Percentiles rank a stretch among this genome's conserved stretches.
phyloP scores from a whole-genome alignment of 1,284 basidiomycete genomes.

The Marasmius tenuissimus region DNA sequence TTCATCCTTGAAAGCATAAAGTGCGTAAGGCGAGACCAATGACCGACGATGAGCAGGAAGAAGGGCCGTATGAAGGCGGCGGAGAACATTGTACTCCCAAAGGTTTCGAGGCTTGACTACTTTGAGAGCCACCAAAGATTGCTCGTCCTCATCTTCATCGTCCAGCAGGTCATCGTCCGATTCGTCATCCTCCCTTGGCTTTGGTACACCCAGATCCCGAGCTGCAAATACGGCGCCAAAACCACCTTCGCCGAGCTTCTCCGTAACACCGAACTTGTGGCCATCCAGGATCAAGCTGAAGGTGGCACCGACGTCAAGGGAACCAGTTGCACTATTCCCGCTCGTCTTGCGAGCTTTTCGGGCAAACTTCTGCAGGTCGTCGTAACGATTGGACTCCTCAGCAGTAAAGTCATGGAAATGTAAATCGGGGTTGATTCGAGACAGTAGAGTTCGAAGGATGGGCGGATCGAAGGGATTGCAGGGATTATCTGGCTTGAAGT shows the following conservation, averaged over 20 bases:
- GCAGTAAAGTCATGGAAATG: constrained; percentile 67
- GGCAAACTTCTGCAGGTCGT: constrained; percentile 66
- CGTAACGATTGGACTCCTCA: constrained; percentile 59
- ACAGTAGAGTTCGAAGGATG: constrained; percentile 67
- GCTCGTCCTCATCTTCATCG: constrained; percentile 56
- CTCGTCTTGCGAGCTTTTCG: constrained; percentile 54
- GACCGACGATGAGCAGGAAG: constrained; percentile 56
- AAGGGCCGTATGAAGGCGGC: constrained; percentile 72
- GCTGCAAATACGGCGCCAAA: constrained; percentile 95
- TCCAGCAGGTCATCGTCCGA: constrained; percentile 53
- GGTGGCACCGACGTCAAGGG: constrained; percentile 37
- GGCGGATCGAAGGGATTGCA: constrained; percentile 84
- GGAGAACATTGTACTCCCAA: constrained; percentile 94
- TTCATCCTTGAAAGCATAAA: constrained; percentile 88
- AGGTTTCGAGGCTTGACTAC: constrained; percentile 86
- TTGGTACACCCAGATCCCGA: constrained; percentile 49
- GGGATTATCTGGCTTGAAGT: constrained; percentile 79
- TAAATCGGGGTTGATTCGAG: constrained; percentile 62
- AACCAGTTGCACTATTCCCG: constrained; percentile 40
- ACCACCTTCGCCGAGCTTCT: constrained; percentile 96
- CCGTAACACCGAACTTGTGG: constrained; percentile 67
- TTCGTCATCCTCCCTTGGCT: constrained; percentile 31
- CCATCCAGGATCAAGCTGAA: constrained; percentile 57
- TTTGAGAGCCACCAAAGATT: constrained; percentile 84
- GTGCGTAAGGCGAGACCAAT: constrained; percentile 70